Conservation (phyloP, 1,139 yeast genomes). For the Protomyces lactucae-debilis region DNA sequence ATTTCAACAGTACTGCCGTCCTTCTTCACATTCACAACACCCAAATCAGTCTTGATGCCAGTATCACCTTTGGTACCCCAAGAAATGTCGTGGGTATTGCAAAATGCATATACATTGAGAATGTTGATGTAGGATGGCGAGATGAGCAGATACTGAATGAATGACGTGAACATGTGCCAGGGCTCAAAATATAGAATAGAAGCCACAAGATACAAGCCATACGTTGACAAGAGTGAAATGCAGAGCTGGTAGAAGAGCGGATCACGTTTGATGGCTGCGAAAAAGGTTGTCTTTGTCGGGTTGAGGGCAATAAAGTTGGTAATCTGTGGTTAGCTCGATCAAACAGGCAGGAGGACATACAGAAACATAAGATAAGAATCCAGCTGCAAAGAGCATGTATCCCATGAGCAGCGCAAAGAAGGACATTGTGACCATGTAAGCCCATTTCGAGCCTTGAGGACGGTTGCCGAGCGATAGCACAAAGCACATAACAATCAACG, state of each 20-base stretch:
- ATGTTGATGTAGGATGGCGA: conserved; percentile 89
- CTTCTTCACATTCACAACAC: conserved; percentile 57
- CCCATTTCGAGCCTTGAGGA: conserved; percentile 83
- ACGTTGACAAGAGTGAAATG: conserved; percentile 81
- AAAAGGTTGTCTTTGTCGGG: conserved; percentile 42
- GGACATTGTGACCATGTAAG: conserved; percentile 74
- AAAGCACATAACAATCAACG: conserved; percentile 84
- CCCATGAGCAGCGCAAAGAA: conserved; percentile 91
- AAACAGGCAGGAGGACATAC: neutral
- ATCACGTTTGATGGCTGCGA: conserved; percentile 53
- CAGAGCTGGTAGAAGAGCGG: conserved; percentile 74
- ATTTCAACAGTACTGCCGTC: conserved; percentile 55
- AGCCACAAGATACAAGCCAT: conserved; percentile 76
- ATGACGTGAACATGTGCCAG: conserved; percentile 88
- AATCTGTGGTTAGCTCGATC: conserved; percentile 57
- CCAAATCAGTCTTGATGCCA: conserved; percentile 57
- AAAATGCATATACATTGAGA: conserved; percentile 68
- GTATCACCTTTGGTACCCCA: conserved; percentile 95
- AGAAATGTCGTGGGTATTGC: conserved; percentile 92
- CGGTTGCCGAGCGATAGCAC: conserved; percentile 89
- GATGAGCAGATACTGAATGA: conserved; percentile 76
- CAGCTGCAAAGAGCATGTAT: conserved; percentile 85
- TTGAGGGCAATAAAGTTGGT: conserved; percentile 44
- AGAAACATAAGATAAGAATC: conserved; percentile 37
- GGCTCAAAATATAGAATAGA: conserved; percentile 79